Conservation (phyloP, 108 stramenopile species). For the Cyclotella baltica region DNA sequence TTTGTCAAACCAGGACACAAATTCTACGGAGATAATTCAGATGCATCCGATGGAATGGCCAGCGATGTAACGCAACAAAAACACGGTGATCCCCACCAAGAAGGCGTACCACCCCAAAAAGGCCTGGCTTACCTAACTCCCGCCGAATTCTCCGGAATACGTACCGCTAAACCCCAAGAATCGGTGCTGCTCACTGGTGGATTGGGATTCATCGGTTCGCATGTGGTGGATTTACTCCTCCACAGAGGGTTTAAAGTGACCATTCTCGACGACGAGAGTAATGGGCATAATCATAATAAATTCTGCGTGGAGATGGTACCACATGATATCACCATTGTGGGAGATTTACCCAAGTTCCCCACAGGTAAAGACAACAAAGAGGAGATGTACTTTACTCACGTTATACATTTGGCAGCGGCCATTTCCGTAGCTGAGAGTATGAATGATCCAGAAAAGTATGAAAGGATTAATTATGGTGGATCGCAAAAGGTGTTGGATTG, state of each 20-base stretch:
- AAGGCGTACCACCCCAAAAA: conserved; percentile 25
- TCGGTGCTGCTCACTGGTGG: conserved; percentile 84
- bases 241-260: conserved; percentile 81
- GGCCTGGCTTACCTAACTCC: conserved; percentile 39
- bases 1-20: neutral
- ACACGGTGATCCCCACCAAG: neutral
- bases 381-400: conserved; percentile 65
- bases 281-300: conserved; percentile 55
- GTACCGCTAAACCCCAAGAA: conserved; percentile 31
- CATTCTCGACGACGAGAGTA: conserved; percentile 77
- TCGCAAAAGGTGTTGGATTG: conserved; percentile 61
- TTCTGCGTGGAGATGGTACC: conserved; percentile 45
- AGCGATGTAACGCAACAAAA: neutral
- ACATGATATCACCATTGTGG: conserved; percentile 50
- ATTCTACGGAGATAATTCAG: neutral
- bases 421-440: conserved; percentile 74
- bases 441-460: conserved; percentile 53
- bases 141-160: conserved; percentile 40
- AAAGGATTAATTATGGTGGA: conserved; percentile 47
- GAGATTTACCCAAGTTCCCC: conserved; percentile 41
- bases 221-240: conserved; percentile 69
- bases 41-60: neutral
- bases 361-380: conserved; percentile 57
- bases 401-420: conserved; percentile 52
- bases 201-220: conserved; percentile 86